Evolutionary conservation across 2,329 filamentous ascomycete genomes (phyloP), one percentile per base, ranked within the genome.

Genomic region (Septoria petroselini): DNA sequence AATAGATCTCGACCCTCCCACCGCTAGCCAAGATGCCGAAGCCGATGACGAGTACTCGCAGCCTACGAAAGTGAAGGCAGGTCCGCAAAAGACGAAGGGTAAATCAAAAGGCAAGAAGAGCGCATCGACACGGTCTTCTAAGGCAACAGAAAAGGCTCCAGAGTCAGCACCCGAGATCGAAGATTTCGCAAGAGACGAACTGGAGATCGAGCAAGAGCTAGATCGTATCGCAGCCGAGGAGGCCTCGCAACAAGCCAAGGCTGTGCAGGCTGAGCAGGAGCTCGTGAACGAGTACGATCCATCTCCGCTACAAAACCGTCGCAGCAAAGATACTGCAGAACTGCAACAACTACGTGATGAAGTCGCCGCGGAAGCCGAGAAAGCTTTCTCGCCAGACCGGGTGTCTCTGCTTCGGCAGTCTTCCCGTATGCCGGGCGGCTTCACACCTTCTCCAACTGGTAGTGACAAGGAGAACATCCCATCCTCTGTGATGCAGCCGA

Each of bases 401-500:
- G 50, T 43, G 19, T 50, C 50, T 11, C 40, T 41, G 27, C 43
- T 47, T n/a, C 23, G 34, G 21, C 43, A 47, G 8, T 47, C 43
- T 14, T 47, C 43, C 11, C 43, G 43, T 6, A 48, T 49, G 52
- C 54, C 46, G 14, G 48, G 45, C 8, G 34, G 39, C 15, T 55
- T 52, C 40, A 62, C 58, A 3, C 60, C 59, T 7, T 62, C 57
- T 23, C 64, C 62, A 11, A 57, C 41, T 27, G 57, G 57, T 27
- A 66, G 74, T 73, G 44, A 75, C 71, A 55, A 67, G 62, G 70
- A 50, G 58, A 67, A 67, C 39, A 43, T 53, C 3, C 61, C 61
- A 4, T 66, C 69, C 17, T 70, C 66, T 35, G 52, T 63, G 49
- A 35, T 53, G 61, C 42, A 48, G 38, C 54, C 61, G 47, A 11